Evolutionary conservation across 2,329 filamentous ascomycete species (phyloP).

Genomic region (Trichoderma breve): DNA sequence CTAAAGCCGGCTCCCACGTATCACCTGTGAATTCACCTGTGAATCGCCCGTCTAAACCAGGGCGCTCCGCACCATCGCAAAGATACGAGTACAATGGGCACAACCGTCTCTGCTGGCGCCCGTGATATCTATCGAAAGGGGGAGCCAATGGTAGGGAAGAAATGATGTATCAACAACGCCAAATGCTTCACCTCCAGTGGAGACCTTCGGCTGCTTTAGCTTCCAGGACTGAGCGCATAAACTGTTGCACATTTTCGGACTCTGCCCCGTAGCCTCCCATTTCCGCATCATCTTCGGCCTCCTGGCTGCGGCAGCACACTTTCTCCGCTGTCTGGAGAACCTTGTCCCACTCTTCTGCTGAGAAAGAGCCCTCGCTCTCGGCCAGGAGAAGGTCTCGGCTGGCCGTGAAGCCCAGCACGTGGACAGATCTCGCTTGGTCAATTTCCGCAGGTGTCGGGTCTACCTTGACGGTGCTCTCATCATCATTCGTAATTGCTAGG

Average conservation of each 20-base stretch:
- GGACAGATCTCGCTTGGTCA: conserved; percentile 65
- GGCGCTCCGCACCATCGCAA: background rate
- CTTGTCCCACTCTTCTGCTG: conserved; percentile 70
- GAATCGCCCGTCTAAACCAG: background rate
- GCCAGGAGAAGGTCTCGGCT: conserved; percentile 69
- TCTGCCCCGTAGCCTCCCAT: conserved; percentile 45
- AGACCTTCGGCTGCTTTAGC: conserved; percentile 53
- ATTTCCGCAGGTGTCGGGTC: conserved; percentile 64
- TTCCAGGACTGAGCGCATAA: conserved; percentile 62
- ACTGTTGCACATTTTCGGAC: conserved; percentile 54
- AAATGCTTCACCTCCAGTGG: conserved; percentile 52
- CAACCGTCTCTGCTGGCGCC: conserved; percentile 1
- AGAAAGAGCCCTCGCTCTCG: conserved; percentile 80
- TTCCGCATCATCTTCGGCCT: conserved; percentile 39
- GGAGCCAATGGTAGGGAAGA: background rate
- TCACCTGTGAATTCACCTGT: background rate
- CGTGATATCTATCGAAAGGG: background rate
- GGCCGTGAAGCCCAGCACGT: conserved; percentile 81
- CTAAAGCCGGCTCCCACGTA: background rate
- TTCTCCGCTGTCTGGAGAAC: conserved; percentile 63
- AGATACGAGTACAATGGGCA: background rate
- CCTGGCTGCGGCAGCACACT: conserved; percentile 56
- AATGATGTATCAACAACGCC: conserved; percentile 2
- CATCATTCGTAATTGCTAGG: conserved; percentile 51
- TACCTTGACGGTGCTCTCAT: conserved; percentile 40